Evolutionary conservation across 2,329 filamentous ascomycete species (phyloP).

Genomic region (Sordariomycetes sp.): DNA sequence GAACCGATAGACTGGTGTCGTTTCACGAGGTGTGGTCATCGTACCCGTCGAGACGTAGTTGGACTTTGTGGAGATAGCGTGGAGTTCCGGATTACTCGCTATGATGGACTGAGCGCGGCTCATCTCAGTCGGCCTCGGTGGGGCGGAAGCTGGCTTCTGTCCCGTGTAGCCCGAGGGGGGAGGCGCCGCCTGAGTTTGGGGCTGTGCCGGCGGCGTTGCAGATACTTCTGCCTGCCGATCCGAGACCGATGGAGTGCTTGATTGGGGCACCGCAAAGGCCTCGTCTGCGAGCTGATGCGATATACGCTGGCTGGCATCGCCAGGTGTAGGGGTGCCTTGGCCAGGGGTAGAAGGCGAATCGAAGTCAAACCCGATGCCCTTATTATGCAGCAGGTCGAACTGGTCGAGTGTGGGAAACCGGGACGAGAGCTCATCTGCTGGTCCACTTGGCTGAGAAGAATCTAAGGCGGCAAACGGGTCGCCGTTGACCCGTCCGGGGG

Average conservation of each 20-base stretch:
- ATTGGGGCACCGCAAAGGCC: constrained; percentile 49
- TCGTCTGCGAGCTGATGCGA: constrained; percentile 72
- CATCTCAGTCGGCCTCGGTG: constrained; percentile 29
- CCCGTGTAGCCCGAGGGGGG: not conserved
- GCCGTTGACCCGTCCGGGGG: constrained; percentile 54
- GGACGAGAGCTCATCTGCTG: constrained; percentile 66
- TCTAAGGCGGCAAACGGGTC: constrained; percentile 92
- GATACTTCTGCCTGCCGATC: not conserved
- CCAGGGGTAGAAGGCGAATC: constrained; percentile 38
- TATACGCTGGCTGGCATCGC: constrained; percentile 50
- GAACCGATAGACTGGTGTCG: constrained; percentile 23
- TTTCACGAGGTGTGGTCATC: constrained; percentile 45
- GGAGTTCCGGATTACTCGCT: constrained; percentile 46
- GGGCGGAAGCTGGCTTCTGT: constrained; percentile 16
- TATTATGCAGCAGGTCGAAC: constrained; percentile 80
- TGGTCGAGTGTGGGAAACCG: constrained; percentile 87
- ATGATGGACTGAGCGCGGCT: constrained; percentile 53
- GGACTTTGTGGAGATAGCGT: constrained; percentile 27
- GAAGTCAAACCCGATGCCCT: constrained; percentile 75
- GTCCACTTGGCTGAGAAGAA: constrained; percentile 29
- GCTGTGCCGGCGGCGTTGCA: not conserved
- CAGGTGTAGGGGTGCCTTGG: constrained; percentile 26
- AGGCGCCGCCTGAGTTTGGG: constrained; percentile 1
- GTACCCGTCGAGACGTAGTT: constrained; percentile 50
- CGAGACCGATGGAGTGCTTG: constrained; percentile 4